A percentile compares a stretch with the other conserved stretches of the same genome.
These are phyloP conservation scores for Polytrichum commune DNA, from an alignment of 225 moss, liverwort and hornwort genomes.

Conservation along the genomic window DNA sequence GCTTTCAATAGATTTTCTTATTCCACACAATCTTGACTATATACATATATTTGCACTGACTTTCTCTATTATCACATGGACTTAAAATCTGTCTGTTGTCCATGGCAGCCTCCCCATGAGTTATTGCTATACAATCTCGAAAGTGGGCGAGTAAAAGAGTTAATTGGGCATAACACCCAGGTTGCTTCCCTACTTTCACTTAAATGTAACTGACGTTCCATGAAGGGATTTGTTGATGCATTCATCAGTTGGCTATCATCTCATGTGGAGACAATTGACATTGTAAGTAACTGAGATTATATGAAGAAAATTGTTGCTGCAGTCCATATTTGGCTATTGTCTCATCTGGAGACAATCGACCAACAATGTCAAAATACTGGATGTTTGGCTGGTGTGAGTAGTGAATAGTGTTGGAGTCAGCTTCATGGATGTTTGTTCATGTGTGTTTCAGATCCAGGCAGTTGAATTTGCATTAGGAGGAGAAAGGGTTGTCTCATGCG, in stretches of 20 bases:
- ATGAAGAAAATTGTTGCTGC: too few species aligned
- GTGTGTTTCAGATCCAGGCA: slow-evolving; percentile 73
- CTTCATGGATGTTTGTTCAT: too few species aligned
- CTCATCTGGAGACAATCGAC: too few species aligned
- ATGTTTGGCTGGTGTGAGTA: too few species aligned
- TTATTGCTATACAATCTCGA: slow-evolving; percentile 72
- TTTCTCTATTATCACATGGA: neutral
- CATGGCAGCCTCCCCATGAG: slow-evolving; percentile 75
- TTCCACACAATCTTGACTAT: too few species aligned
- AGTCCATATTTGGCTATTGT: too few species aligned
- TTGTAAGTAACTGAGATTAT: neutral
- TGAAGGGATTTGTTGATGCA: too few species aligned
- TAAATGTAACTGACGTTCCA: neutral
- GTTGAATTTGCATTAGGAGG: slow-evolving; percentile 83
- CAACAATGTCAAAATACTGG: too few species aligned
- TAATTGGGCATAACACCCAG: slow-evolving; percentile 82
- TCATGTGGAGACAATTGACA: too few species aligned
- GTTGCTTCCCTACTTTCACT: slow-evolving; percentile 20
- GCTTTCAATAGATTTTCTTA: too few species aligned
- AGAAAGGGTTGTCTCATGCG: slow-evolving; percentile 78
- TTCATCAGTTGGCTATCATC: too few species aligned
- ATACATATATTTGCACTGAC: neutral
- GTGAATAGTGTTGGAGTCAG: too few species aligned
- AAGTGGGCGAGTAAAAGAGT: slow-evolving; percentile 72
- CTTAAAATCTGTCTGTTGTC: neutral